These are phyloP conservation scores for Penicillium decumbens DNA, from an alignment of 2,329 filamentous ascomycete species.

Conservation along the genomic window DNA sequence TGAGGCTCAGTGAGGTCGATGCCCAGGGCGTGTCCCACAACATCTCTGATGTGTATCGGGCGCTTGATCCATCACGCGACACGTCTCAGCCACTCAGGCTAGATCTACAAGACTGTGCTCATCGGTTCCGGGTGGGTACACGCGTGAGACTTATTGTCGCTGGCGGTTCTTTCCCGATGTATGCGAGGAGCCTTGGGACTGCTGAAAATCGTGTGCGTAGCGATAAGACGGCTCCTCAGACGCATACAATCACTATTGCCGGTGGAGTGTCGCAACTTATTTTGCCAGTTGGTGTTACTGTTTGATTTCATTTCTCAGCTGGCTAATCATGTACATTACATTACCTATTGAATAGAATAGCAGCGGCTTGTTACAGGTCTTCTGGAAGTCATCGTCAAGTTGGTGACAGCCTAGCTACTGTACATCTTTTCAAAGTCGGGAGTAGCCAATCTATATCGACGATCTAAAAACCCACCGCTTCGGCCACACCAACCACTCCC, in stretches of 20 bases:
- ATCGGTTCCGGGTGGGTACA: slow-evolving; percentile 10
- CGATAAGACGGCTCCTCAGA: slow-evolving; percentile 8
- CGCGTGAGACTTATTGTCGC: slow-evolving; percentile 12
- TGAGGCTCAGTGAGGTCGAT: slow-evolving; percentile 15
- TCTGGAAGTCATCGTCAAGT: background rate
- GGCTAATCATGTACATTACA: too few species aligned
- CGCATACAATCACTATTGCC: slow-evolving; percentile 10
- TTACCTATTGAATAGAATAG: too few species aligned
- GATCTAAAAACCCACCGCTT: slow-evolving; percentile 13
- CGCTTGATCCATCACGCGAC: slow-evolving; percentile 13
- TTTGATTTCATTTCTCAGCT: background rate
- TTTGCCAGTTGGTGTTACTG: slow-evolving; percentile 4
- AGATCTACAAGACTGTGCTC: slow-evolving; percentile 12
- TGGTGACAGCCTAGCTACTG: background rate
- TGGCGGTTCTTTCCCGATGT: slow-evolving; percentile 17
- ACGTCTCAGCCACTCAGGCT: slow-evolving; percentile 6
- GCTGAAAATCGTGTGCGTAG: slow-evolving; percentile 10
- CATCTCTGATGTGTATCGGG: slow-evolving; percentile 11
- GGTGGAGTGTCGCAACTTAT: slow-evolving; percentile 12
- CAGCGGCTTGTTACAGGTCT: background rate
- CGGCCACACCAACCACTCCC: slow-evolving; percentile 19
- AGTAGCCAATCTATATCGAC: background rate
- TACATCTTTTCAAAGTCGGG: background rate
- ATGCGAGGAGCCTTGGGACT: slow-evolving; percentile 15
- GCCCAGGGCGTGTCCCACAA: slow-evolving; percentile 11